Percentiles rank a stretch among this genome's conserved stretches.
phyloP scores from a whole-genome alignment of 306 rosid genomes.

The Mimosa pudica region DNA sequence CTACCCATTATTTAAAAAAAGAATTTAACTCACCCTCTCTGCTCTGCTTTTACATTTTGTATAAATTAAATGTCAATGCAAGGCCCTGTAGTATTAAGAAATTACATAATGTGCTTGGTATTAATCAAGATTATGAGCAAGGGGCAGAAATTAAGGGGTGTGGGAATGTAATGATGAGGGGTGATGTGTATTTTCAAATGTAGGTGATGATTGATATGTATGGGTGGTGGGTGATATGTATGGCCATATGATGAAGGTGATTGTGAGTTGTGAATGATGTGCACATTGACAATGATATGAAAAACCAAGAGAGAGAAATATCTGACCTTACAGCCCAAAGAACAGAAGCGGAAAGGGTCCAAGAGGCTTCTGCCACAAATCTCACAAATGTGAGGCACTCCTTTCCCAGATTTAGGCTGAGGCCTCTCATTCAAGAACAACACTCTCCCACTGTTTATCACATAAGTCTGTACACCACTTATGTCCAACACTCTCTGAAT shows the following conservation, averaged over 20 bases:
- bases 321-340: slow-evolving; percentile 96
- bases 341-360: slow-evolving; percentile 91
- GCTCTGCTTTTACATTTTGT: not conserved
- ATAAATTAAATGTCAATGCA: slow-evolving; percentile 20
- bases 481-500: slow-evolving; percentile 76
- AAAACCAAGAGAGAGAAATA: not conserved
- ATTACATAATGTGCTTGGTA: not conserved
- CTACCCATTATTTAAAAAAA: not conserved
- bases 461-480: slow-evolving; percentile 89
- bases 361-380: slow-evolving; percentile 81
- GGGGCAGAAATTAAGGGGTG: not conserved
- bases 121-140: not conserved
- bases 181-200: slow-evolving; percentile 51
- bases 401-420: slow-evolving; percentile 83
- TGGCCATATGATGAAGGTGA: slow-evolving; percentile 45
- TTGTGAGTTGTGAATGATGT: slow-evolving; percentile 48
- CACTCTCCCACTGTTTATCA: slow-evolving; percentile 92
- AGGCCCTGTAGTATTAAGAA: not conserved
- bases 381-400: slow-evolving; percentile 84
- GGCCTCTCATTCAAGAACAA: slow-evolving; percentile 94
- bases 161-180: slow-evolving; percentile 39
- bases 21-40: not conserved
- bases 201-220: slow-evolving; percentile 63
- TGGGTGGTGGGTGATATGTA: slow-evolving; percentile 62
- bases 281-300: slow-evolving; percentile 40